Evolutionary conservation across 2,329 filamentous ascomycete species (phyloP), one percentile per base, ranked within the genome.

Genomic region (Macrophomina tecta): DNA sequence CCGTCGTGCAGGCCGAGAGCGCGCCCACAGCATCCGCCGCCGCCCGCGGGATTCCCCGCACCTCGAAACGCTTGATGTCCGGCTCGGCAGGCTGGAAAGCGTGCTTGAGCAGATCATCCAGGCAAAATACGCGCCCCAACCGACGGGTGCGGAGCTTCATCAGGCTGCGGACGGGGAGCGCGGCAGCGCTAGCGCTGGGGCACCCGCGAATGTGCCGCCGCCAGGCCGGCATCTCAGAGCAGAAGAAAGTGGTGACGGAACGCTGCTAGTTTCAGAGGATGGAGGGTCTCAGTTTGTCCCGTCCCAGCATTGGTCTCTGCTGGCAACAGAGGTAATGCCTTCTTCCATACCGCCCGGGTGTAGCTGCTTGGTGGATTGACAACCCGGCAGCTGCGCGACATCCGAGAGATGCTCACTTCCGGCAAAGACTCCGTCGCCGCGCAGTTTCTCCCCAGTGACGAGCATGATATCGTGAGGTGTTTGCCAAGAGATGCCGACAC

Each of bases 301-400:
- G 5, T 77, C 77, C 28, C 69, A 78, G 16, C 77, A 79, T 60
- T 79, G 75, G 66, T 75, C 77, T 23, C 68, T 79, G n/a, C 69
- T 79, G 48, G 77, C 77, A 34, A 76, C 78, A 18, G 77, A 58
- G 38, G 55, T 58, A 42, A 16, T 38, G 7, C 36, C 7, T 38
- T 38, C 7, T 38, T 38, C 36, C 36, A 38, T 16, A 4, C 9
- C 2, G 8, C 12, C 11, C 9, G 16, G 12, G 28, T n/a, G 5
- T 16, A 7, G 23, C 12, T 5, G 49, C 23, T 23, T 23, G 23
- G 23, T 23, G 14, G 5, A 32, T 52, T 56, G 52, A 56, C 34
- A 3, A 4, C 5, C 1, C 12, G 14, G 6, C 38, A 79, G 60
- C 28, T 63, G 3, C 60, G 30, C 11, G 60, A 63, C 42, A 63